Base-by-base conservation (phyloP, 805 yeast species). In the Metschnikowia arizonensis region DNA sequence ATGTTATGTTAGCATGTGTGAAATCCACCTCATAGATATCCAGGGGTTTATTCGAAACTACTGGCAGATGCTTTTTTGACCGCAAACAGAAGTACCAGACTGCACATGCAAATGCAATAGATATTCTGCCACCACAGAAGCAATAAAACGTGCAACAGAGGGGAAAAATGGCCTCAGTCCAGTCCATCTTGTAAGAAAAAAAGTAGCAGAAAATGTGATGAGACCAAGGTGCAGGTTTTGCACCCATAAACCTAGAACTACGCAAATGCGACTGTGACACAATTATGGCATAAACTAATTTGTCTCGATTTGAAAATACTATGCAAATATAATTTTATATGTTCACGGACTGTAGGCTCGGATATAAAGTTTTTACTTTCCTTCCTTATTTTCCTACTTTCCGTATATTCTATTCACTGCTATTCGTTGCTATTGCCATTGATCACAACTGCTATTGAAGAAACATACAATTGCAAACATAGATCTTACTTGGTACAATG, bases 1-100 rank as follows among this genome's bases (percentile, higher is more conserved):
- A 26, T 4, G 69, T 62, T 11, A 62, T 52, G 45, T 57, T 61
- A 11, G 63, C 59, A 9, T 72, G 61, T 12, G 76, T 72, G 57
- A 69, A 72, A 51, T 72, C 76, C 7, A 72, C 65, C 9, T 67
- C 76, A 53, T 63, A 64, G 29, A 71, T 66, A 1, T 68, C 69
- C 24, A 70, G 64, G 31, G 55, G 50, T 33, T 59, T 58, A 33
- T 47, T 54, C 10, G 44, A 36, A 30, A n/a, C 34, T 11, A 11
- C 14, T 4, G 28, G 31, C 18, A 21, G 21, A 30, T 9, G 8
- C 18, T 26, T 38, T 14, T 43, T 24, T 9, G 17, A 32, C 30
- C 32, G 19, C 4, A 47, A 35, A 34, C 46, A 10, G 28, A 18
- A 12, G 25, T 28, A 49, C 46, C 49, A 40, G 3, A 56, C 56